Base-by-base conservation (phyloP, 805 yeast species). In the Candida koratica region DNA sequence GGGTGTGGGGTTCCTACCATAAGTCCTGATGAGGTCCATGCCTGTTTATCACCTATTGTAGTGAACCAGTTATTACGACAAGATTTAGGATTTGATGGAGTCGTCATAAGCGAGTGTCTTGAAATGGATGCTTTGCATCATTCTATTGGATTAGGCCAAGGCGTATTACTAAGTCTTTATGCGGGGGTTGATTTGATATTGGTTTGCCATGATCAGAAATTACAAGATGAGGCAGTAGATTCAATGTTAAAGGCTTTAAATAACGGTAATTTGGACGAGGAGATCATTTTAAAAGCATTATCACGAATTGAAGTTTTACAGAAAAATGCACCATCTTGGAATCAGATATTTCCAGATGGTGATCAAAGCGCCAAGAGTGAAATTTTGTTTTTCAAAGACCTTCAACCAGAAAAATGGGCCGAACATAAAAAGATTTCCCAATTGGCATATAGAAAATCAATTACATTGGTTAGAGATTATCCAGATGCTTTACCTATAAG, bases 131-230 rank as follows among this genome's bases (percentile, higher is more conserved):
- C 81, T 1, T 56, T 78, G 16, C 74, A 75, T 51, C 78, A 75
- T 37, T 73, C 76, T n/a, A 71, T 77, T 34, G 84, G 84, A 4
- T 61, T 78, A 24, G 77, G 79, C n/a, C 84, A 78, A 52, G 84
- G 83, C 7, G 79, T 77, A 1, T 69, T 75, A 6, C 61, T 76
- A 48, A 79, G 83, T 2, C 58, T 77, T n/a, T 67, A 69, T 33
- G 84, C 82, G 6, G 79, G 83, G 4, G 78, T 84, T 55, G 84
- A 78, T 51, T 58, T 78, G 41, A 75, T 78, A 7, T 64, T 78
- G 67, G 79, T 78, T 15, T 78, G 84, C 50, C 79, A 75, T 45
- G 75, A 76, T 46, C 58, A 58, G 47, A 58, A 63, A 12, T 59
- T 74, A 22, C 84, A 78, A 51, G 63, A 67, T 31, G 82, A 78